Evolutionary conservation across 1,139 yeast species (phyloP), one percentile per base, ranked within the genome.

Genomic region (Yamadazyma atmosphaerica): DNA sequence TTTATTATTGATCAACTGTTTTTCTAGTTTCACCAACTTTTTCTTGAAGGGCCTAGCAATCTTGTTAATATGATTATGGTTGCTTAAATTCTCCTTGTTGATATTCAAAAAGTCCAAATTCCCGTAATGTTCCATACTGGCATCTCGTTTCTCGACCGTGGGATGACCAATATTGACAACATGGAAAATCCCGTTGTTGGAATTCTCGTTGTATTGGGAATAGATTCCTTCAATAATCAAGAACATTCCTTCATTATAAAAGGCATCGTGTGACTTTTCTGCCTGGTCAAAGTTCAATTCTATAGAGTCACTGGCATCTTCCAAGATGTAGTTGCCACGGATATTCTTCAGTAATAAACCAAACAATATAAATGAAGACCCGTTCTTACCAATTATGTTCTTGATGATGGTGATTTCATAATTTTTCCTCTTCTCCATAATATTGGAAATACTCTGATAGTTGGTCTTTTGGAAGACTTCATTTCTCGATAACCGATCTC

Each of bases 201-300:
- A 62, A 37, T 60, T 55, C 14, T 59, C 58, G 17, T 83, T 85
- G 15, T 80, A 75, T 5, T 79, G 81, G 0, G 87, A 77, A 52
- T 86, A 87, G 17, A 87, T 79, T 11, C 99, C 99, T 54, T 89
- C 95, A 32, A 85, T 85, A 4, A 90, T 67, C 1, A 88, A 79
- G 51, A 85, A 81, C 69, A 84, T 82, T 1, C 98, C 98, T 1
- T 85, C 77, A 2, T 81, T 79, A 52, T 83, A 86, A 53, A 79
- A 90, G 2, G 85, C 74, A 0, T 86, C 89, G 11, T 72, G 72
- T 1, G 84, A 74, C 33, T 87, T 85, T 13, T 72, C 65, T 0
- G 92, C 71, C 46, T 84, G 86, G 1, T 75, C 65, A 12, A 90
- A 58, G 41, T 85, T 86, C 19, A 92, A 65, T 49, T 79, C 85